phyloP scores from a whole-genome alignment of 768 basidiomycete species.

The Baorangia bicolor region DNA sequence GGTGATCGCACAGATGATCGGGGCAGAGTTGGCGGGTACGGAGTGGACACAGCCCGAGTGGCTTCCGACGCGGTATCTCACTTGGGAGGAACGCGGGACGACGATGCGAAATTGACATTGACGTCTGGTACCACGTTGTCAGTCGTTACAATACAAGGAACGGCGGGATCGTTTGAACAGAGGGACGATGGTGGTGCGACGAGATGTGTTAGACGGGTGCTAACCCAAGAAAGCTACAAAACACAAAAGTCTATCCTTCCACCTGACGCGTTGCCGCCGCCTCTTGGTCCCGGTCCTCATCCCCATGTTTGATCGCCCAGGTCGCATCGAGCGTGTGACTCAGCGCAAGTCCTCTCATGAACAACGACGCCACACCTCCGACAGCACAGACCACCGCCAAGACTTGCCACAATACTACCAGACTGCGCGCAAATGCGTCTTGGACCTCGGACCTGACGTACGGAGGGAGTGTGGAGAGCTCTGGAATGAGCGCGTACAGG shows the following conservation, averaged over 20 bases:
- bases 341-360: too few relatives aligned
- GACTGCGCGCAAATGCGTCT: constrained; percentile 41
- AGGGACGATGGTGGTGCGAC: neutral
- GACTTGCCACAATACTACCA: constrained; percentile 42
- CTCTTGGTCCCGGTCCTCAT: too few relatives aligned
- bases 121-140: neutral
- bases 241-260: neutral
- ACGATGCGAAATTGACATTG: neutral
- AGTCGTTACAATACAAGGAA: neutral
- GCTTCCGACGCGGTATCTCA: constrained; percentile 57
- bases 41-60: constrained; percentile 56
- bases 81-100: constrained; percentile 20
- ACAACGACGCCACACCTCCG: constrained; percentile 12
- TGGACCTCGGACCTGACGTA: constrained; percentile 36
- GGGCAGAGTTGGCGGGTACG: constrained; percentile 42
- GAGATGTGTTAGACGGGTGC: neutral
- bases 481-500: too few relatives aligned
- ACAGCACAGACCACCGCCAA: constrained; percentile 37
- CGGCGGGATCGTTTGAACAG: neutral
- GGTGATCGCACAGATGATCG: constrained; percentile 58
- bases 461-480: too few relatives aligned
- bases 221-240: neutral
- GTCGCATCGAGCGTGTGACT: too few relatives aligned
- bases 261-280: neutral
- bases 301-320: too few relatives aligned